Base-by-base conservation (phyloP, 352 stramenopile genomes). In the Phytopythium helicoides region DNA sequence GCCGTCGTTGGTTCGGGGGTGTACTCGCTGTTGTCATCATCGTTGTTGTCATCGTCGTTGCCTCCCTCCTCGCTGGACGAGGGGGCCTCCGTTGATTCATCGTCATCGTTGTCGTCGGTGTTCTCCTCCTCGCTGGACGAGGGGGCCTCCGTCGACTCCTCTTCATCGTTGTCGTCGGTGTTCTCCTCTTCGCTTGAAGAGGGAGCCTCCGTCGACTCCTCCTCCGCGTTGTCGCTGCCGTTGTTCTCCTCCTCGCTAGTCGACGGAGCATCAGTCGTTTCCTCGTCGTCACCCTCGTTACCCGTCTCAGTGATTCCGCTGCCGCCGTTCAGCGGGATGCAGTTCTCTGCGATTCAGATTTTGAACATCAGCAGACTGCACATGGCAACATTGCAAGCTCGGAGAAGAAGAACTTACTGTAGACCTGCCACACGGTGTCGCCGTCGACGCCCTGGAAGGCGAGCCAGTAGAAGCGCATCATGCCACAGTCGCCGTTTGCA, bases 391-490 rank as follows among this genome's bases (percentile, higher is more conserved):
- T 5, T 1, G 36, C 16, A n/a, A 12, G 14, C 21, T 40, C 16
- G 3, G 19, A 37, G 18, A 52, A 11, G 37, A 11, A 31, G 2
- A 3, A 72, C 66, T 52, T 58, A 75, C 66, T 75, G 59, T 75
- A 75, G 12, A 68, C 68, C 36, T 75, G 66, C 66, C 66, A 75
- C 47, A 71, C 60, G 33, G 66, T 71, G 31, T 75, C 59, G n/a
- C 45, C 54, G 49, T 70, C 46, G 15, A 73, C 18, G 40, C 60
- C 64, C 48, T 75, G 66, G 48, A 75, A 69, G 3, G 66, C 66
- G 41, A 75, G 62, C 62, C 63, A 72, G 62, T 73, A 75, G 57
- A 75, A 75, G 34, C 58, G 62, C 63, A 75, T 70, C 52, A 62
- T 44, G 42, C 58, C 71, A 60, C 66, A 76, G 23, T 61, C 64